Evolutionary conservation across 345 rosid species (phyloP), one percentile per base, ranked within the genome.

Genomic region (Kernera saxatilis): DNA sequence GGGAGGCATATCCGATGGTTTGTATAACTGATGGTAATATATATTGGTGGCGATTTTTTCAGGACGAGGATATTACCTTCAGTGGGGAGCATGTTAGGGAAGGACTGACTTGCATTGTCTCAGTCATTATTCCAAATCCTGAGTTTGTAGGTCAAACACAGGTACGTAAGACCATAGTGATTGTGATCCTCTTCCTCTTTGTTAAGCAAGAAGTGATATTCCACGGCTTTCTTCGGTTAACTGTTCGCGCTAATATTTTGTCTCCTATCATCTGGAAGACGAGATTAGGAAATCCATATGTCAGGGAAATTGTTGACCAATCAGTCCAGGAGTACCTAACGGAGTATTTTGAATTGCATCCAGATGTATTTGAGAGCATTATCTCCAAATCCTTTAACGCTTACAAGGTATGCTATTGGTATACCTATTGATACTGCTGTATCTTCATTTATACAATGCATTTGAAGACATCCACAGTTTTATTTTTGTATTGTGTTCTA

Each of bases 81-180:
- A 83, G 95, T 43, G 88, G 88, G 50, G 96, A 89, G 63, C 94
- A 91, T 76, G 87, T 89, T 27, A 77, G 94, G 80, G 97, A 93
- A 78, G 99, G 99, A 53, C 75, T 93, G 77, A 85, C 99, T 18
- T 89, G 97, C 76, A 77, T 93, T 70, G 69, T 93, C 69, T 86
- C 97, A 6, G 95, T 93, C 40, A 85, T 82, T 81, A 89, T 93
- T 83, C 84, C 93, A 40, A 88, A 85, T 72, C 97, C 97, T n/a
- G 97, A 93, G 80, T 91, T 91, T 82, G 96, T 89, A 89, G 98
- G 98, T 70, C 97, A 85, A 77, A 91, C 98, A 36, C 88, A 89
- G 94, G 98, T 91, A 87, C 21, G 6, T 8, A 67, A 56, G 61
- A 50, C 19, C 53, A 22, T 67, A 29, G 9, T 23, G 36, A 23